Evolutionary conservation across 192 early-diverging fungal species (phyloP), one percentile per base, ranked within the genome.

Genomic region (Linnemannia schmuckeri): DNA sequence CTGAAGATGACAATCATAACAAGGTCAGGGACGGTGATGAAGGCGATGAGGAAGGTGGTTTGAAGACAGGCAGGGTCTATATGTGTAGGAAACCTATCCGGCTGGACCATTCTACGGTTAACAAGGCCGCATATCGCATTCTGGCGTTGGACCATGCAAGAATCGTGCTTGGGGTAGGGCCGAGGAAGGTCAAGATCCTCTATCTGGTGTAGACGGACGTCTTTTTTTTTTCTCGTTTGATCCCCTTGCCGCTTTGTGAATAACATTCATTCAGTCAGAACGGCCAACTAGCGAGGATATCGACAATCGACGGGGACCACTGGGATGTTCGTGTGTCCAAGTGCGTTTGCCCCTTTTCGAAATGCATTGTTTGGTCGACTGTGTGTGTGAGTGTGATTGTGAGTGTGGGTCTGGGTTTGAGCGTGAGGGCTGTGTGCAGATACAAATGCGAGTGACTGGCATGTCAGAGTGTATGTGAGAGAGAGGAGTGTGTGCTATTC

Each of bases 61-160:
- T 63, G 38, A 61, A 68, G 33, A 9, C 24, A 70, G 42, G 44
- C 10, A 47, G 63, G 42, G 55, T 71, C 18, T 69, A 76, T 20
- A 76, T 35, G 27, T 71, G 76, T 24, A 72, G 82, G 1, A 75
- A 35, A 38, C 18, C 40, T 6, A 85, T 85, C 42, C 61, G 69
- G 44, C 17, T 85, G 74, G 57, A 79, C 52, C 74, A 76, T 44
- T 57, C 72, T 63, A 55, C 69, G 30, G 78, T 55, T 0, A 41
- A 76, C 74, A 85, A 77, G 18, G 73, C 68, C 6, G 83, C 83
- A 17, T 85, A 78, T 40, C 61, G 77, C 1, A 71, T 80, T 27
- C 35, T 85, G 54, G 78, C 69, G 42, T 73, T 85, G 83, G 83
- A 85, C 42, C 83, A 85, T 72, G 83, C 83, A 66, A 57, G 83